Evolutionary conservation across 352 stramenopile species (phyloP).

Genomic region (Thraustotheca clavata): DNA sequence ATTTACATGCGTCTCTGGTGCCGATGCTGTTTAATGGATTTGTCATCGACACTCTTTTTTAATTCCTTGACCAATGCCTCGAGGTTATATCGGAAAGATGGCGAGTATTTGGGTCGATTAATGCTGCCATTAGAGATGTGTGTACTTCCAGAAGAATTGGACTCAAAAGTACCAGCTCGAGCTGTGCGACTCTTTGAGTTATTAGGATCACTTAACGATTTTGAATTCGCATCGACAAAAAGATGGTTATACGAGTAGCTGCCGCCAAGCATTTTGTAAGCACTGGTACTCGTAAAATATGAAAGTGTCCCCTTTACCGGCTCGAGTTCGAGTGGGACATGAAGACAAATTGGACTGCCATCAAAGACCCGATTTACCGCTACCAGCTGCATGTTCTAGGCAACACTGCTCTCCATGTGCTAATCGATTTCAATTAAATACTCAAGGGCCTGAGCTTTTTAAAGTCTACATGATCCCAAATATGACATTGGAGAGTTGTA

Average conservation of each 20-base stretch:
- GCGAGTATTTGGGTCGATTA: not conserved
- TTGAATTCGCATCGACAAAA: not conserved
- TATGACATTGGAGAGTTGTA: too few relatives aligned
- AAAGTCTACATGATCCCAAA: too few relatives aligned
- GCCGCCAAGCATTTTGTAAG: not conserved
- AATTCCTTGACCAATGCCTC: not conserved
- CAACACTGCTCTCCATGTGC: too few relatives aligned
- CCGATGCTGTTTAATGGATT: too few relatives aligned
- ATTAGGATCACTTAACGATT: not conserved
- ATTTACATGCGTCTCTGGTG: too few relatives aligned
- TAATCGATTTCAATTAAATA: too few relatives aligned
- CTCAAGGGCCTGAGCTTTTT: too few relatives aligned
- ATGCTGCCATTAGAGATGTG: not conserved
- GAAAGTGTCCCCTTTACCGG: not conserved
- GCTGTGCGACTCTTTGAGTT: not conserved
- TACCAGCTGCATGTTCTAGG: too few relatives aligned
- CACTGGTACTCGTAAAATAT: too few relatives aligned
- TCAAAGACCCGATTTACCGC: too few relatives aligned
- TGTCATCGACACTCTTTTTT: not conserved
- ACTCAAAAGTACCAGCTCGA: not conserved
- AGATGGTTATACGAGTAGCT: slow-evolving; percentile 1
- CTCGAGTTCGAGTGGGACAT: slow-evolving; percentile 1
- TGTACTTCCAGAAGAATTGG: not conserved
- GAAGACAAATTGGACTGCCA: too few relatives aligned
- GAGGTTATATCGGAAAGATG: not conserved